Evolutionary conservation across 352 stramenopile genomes (phyloP).

Genomic region (Bremia lactucae): DNA sequence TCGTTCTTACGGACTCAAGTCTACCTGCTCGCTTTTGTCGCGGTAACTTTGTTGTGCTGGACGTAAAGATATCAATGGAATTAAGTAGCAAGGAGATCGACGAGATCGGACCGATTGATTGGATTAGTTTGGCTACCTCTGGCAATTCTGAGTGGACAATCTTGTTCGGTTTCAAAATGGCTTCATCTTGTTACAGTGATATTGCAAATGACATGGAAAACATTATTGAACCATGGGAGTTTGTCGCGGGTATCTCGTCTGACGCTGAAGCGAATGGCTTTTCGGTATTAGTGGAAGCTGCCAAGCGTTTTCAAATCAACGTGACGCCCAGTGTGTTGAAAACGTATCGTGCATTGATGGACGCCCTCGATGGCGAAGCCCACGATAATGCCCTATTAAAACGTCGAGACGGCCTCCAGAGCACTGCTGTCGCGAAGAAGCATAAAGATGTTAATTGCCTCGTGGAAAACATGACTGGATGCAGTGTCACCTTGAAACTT

Average conservation of each 20-base stretch:
- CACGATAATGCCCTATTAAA: slow-evolving; percentile 49
- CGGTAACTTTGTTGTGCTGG: slow-evolving; percentile 52
- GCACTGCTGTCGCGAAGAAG: slow-evolving; percentile 22
- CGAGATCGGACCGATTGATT: slow-evolving; percentile 38
- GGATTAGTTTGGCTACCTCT: slow-evolving; percentile 38
- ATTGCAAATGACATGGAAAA: slow-evolving; percentile 60
- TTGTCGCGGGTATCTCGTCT: slow-evolving; percentile 42
- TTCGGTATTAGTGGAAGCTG: slow-evolving; percentile 46
- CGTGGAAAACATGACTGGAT: slow-evolving; percentile 65
- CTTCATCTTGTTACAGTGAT: slow-evolving; percentile 62
- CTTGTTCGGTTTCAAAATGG: slow-evolving; percentile 52
- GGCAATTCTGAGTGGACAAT: slow-evolving; percentile 46
- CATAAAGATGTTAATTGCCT: slow-evolving; percentile 40
- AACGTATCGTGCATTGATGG: slow-evolving; percentile 65
- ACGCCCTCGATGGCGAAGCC: slow-evolving; percentile 57
- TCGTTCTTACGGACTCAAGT: slow-evolving; percentile 49
- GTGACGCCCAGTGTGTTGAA: slow-evolving; percentile 62
- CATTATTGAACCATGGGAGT: slow-evolving; percentile 63
- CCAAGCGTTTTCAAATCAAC: slow-evolving; percentile 69
- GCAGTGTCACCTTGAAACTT: slow-evolving; percentile 37
- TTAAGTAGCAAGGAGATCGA: slow-evolving; percentile 46
- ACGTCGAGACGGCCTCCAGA: slow-evolving; percentile 51
- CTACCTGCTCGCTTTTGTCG: slow-evolving; percentile 43
- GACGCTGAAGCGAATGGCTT: slow-evolving; percentile 49
- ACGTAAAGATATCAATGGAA: slow-evolving; percentile 48